Evolutionary conservation across 805 yeast genomes (phyloP), one percentile per base, ranked within the genome.

Genomic region (Kuraishia cidri): DNA sequence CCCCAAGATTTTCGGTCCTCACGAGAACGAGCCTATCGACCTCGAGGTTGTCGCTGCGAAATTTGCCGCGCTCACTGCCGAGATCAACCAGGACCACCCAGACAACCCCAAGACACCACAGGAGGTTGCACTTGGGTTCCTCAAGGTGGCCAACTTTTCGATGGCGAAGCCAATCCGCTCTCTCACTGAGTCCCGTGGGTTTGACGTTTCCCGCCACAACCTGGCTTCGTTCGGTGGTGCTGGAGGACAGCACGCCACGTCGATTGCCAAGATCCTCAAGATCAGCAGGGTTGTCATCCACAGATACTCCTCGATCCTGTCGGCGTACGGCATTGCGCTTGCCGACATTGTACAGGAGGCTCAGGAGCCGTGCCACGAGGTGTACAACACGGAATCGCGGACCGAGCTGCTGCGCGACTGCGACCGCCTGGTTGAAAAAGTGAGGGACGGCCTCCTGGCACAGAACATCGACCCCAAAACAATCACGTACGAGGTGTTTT

Each of bases 171-270:
- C 95, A 2, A 82, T 86, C 33, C 66, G 95, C 37, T 77, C 81
- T 26, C 58, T 86, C 32, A 85, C 95, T 0, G 95, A 85, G 50
- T 84, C 90, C 3, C 83, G 77, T 47, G 95, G 95, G 4, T 75
- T 76, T 47, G 66, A 72, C 26, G 66, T 76, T 1, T 52, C 80
- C 10, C 60, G 68, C 7, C 95, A 86, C 52, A 60, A 79, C 37
- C 58, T 86, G 37, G 94, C 87, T 2, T 71, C 90, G 2, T 86
- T 86, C 56, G 95, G 95, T 30, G 95, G 95, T 32, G 94, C 94
- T 18, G 95, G 95, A 33, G 95, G 95, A 7, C 95, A 86, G 55
- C 88, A 83, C 53, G 88, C 92, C 2, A 77, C 72, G 31, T 77
- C 82, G 6, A 77, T 86, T 24, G 94, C 94, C 2, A 65, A 72